Evolutionary conservation across 164 flowering plant genomes (phyloP), one percentile per base, ranked within the genome.

Genomic region (Nymphaea colorata): DNA sequence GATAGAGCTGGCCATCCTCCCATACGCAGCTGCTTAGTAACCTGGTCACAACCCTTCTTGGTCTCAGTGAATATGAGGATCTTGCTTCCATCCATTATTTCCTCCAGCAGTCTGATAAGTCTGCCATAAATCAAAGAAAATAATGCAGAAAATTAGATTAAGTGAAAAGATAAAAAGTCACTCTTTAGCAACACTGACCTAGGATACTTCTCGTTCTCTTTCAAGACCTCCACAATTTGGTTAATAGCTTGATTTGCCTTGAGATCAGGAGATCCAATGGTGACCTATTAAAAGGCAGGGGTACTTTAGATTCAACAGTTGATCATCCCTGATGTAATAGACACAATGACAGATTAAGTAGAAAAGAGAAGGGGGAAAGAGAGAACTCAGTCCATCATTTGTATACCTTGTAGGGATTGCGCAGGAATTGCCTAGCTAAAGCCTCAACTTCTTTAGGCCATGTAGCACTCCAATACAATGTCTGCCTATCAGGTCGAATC

Each of bases 401-500:
- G 65, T 69, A 68, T 14, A 95, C 99, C 97, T 92, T 92, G 77
- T 90, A 95, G 53, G 99, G 82, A 75, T 87, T 84, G 43, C 79
- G 86, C 17, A 95, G 73, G 65, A 92, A 95, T 74, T 89, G 97
- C 73, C 94, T 86, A 41, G 98, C 98, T 53, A 95, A 76, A 44
- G 82, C 66, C 77, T 95, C 98, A 66, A 95, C 99, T 77, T 95
- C 98, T 76, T 72, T 85, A 62, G 99, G 99, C 99, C 99, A 95
- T 72, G 99, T 95, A 43, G 98, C 99, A 77, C 99, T 95, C 99
- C 99, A 95, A 70, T 90, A 92, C 51, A 95, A 79, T 41, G 99
- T 92, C 76, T 95, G 99, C 71, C 99, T 83, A 74, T 95, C 99
- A 16, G 99, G 98, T 69, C 98, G 88, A 69, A 89, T 87, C 99